Percentiles rank a stretch among this genome's conserved stretches.
Evolutionary conservation across 2,329 filamentous ascomycete species (phyloP).

Genomic region (Fusarium sarcochroum): DNA sequence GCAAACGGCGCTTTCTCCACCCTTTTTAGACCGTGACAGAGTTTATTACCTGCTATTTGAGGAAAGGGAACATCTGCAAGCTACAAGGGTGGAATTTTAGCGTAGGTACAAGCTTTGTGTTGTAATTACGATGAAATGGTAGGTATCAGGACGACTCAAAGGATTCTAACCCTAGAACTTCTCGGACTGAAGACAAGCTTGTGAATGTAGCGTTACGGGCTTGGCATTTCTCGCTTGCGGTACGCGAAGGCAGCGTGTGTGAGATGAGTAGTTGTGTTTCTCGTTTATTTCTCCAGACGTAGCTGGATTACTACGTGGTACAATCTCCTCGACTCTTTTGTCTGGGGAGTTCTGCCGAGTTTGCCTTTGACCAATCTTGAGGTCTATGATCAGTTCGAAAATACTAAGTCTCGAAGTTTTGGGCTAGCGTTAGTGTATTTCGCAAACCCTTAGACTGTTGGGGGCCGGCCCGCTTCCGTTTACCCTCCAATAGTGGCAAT

Average conservation of each 20-base stretch:
- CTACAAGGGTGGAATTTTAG: not conserved
- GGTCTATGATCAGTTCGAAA: not conserved
- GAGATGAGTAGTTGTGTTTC: not conserved
- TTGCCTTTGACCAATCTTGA: not conserved
- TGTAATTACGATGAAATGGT: too few relatives aligned
- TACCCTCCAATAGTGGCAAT: not conserved
- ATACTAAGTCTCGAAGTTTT: not conserved
- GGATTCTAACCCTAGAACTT: not conserved
- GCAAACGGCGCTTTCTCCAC: not conserved
- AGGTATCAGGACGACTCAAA: not conserved
- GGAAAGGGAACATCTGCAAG: not conserved
- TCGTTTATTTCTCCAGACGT: not conserved
- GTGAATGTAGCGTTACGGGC: not conserved
- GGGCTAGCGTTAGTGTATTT: not conserved
- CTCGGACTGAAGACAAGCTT: not conserved
- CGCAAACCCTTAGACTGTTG: not conserved
- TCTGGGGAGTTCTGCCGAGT: not conserved
- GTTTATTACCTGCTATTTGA: not conserved
- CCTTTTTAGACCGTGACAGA: not conserved
- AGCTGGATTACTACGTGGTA: not conserved
- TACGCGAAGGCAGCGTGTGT: not conserved
- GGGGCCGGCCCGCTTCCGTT: not conserved
- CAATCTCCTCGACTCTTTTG: not conserved
- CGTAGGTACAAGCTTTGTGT: not conserved
- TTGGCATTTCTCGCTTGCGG: not conserved